Evolutionary conservation across 345 rosid genomes (phyloP).

Genomic region (Mercurialis annua): DNA sequence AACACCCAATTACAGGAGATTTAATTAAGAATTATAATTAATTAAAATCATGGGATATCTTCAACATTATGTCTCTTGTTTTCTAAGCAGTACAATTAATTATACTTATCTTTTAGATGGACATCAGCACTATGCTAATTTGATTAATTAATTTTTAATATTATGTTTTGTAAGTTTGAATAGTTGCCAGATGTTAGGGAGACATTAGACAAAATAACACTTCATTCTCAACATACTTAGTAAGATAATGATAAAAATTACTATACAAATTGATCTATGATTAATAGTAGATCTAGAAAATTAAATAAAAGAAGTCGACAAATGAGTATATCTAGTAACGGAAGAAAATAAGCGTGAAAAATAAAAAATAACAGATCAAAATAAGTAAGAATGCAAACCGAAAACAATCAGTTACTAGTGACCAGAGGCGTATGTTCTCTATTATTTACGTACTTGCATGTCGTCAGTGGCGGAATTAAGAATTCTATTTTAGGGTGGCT

Average conservation of each 20-base stretch:
- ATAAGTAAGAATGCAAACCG: too few relatives aligned
- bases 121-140: background rate
- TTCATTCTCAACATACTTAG: constrained; percentile 17
- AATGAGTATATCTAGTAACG: too few relatives aligned
- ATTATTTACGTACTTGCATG: too few relatives aligned
- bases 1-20: background rate
- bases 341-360: too few relatives aligned
- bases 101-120: background rate
- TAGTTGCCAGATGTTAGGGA: constrained; percentile 22
- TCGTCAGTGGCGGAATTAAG: too few relatives aligned
- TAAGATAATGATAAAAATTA: constrained; percentile 1
- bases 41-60: background rate
- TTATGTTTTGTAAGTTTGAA: constrained; percentile 11
- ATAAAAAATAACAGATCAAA: too few relatives aligned
- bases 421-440: too few relatives aligned
- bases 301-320: too few relatives aligned
- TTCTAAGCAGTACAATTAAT: background rate
- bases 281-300: too few relatives aligned
- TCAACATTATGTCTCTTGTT: background rate
- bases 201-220: constrained; percentile 16
- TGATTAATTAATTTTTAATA: background rate
- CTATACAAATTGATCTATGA: too few relatives aligned
- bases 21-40: background rate
- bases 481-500: too few relatives aligned
- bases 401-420: too few relatives aligned